A percentile compares a stretch with the other conserved stretches of the same genome.
These are phyloP conservation scores for Anacardium occidentale DNA, from an alignment of 345 rosid genomes.

Conservation along the genomic window DNA sequence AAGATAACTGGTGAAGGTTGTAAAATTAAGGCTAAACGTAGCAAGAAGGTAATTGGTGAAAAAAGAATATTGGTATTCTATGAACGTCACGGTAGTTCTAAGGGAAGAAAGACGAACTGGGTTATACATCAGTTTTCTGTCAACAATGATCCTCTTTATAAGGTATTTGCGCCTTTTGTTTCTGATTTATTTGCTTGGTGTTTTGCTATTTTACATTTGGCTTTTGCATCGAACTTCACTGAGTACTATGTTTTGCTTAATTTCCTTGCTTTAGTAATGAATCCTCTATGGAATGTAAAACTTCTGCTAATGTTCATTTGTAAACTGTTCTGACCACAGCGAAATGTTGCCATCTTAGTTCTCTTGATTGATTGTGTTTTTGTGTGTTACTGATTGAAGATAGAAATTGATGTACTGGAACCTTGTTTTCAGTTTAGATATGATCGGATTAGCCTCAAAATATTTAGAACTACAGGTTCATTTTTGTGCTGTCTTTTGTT, in stretches of 20 bases:
- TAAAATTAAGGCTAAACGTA: no score
- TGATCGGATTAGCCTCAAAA: background rate
- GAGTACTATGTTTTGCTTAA: background rate
- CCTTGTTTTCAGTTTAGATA: background rate
- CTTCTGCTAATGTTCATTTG: background rate
- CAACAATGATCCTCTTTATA: background rate
- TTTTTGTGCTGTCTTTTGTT: background rate
- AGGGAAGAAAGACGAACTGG: constrained; percentile 6
- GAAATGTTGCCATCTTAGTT: background rate
- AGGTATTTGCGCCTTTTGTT: background rate
- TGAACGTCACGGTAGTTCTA: constrained; percentile 5
- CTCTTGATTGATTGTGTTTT: constrained; percentile 1
- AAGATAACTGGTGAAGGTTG: no score
- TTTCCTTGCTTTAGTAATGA: background rate
- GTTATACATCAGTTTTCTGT: constrained; percentile 1
- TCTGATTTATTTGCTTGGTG: background rate
- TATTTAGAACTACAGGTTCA: no score
- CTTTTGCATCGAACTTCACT: background rate
- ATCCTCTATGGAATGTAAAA: background rate
- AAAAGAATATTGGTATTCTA: no score
- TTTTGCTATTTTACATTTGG: background rate
- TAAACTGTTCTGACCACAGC: no score
- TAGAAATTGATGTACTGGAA: background rate
- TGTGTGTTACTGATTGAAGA: background rate
- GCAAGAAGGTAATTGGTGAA: no score